Percentiles rank a stretch among this genome's conserved stretches.
Conservation (phyloP, 192 early-diverging fungal genomes). For the Phycomyces nitens region DNA sequence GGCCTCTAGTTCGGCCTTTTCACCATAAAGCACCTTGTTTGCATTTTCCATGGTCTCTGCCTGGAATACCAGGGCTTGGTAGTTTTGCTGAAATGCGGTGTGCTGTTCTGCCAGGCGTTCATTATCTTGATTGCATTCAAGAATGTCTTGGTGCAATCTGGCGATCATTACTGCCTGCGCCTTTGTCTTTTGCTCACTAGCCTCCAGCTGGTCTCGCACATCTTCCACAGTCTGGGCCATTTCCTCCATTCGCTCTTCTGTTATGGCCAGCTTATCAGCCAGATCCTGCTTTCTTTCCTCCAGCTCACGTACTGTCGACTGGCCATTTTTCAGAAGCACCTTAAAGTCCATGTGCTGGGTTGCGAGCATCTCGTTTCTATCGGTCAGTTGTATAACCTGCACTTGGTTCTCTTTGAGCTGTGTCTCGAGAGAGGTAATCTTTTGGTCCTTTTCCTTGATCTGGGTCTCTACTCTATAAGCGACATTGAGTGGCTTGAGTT, state of each 20-base stretch:
- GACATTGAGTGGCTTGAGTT: conserved; percentile 19
- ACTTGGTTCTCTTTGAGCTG: not conserved
- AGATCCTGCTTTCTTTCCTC: conserved; percentile 23
- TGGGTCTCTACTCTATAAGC: conserved; percentile 13
- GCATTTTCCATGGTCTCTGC: not conserved
- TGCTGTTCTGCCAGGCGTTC: conserved; percentile 8
- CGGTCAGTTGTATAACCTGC: not conserved
- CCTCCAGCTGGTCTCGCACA: not conserved
- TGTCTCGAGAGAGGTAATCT: not conserved
- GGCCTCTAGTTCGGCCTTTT: not conserved
- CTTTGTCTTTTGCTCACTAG: conserved; percentile 4
- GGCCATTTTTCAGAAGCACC: conserved; percentile 9
- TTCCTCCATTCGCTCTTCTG: conserved; percentile 14
- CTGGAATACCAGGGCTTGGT: not conserved
- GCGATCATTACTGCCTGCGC: conserved; percentile 9
- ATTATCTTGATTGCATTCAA: conserved; percentile 13
- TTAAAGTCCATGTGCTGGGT: conserved; percentile 20
- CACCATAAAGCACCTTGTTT: conserved; percentile 3
- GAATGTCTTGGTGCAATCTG: conserved; percentile 13
- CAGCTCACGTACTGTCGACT: conserved; percentile 18
- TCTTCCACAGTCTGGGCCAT: not conserved
- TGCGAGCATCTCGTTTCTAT: conserved; percentile 1
- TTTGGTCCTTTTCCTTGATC: conserved; percentile 20
- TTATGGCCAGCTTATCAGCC: conserved; percentile 2
- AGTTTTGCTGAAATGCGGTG: not conserved